Percentiles rank a stretch among this genome's conserved stretches.
These are phyloP conservation scores for Phytophthora constricta DNA, from an alignment of 352 stramenopile genomes.

Conservation along the genomic window DNA sequence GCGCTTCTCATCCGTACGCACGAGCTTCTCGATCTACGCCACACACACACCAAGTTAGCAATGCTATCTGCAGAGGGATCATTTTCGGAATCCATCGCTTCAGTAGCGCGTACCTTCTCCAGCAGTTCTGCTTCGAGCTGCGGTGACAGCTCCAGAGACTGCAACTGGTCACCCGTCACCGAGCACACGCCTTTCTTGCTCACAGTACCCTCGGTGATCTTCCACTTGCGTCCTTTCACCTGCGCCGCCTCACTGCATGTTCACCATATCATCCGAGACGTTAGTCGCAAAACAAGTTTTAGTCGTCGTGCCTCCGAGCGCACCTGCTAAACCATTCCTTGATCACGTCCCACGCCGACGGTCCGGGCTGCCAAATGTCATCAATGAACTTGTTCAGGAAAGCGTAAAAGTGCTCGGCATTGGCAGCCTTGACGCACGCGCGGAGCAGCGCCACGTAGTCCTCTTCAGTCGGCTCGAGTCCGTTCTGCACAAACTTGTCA, in stretches of 20 bases:
- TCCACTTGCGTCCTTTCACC: conserved; percentile 68
- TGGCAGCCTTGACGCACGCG: conserved; percentile 46
- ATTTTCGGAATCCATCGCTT: not conserved
- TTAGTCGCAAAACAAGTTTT: too few species aligned
- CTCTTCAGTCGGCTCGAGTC: conserved; percentile 63
- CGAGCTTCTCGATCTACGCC: conserved; percentile 76
- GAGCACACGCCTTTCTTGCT: conserved; percentile 64
- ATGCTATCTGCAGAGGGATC: not conserved
- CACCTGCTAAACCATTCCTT: conserved; percentile 80
- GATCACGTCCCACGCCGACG: conserved; percentile 63
- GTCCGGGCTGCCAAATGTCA: conserved; percentile 55
- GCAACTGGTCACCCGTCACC: conserved; percentile 60
- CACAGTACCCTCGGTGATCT: conserved; percentile 57
- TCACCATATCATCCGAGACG: too few species aligned
- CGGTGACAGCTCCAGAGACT: conserved; percentile 69
- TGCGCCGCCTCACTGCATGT: conserved; percentile 59
- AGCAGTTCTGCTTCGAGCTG: conserved; percentile 56
- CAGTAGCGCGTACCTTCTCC: conserved; percentile 54
- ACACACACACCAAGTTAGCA: not conserved
- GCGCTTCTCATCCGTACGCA: conserved; percentile 74
- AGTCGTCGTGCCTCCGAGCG: not conserved
- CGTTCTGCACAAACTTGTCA: conserved; percentile 49
- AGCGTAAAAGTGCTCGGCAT: conserved; percentile 58
- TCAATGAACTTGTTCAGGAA: conserved; percentile 69
- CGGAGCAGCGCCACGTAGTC: conserved; percentile 71